Evolutionary conservation across 805 yeast genomes (phyloP), one percentile per base, ranked within the genome.

Genomic region (Metschnikowia hibisci): DNA sequence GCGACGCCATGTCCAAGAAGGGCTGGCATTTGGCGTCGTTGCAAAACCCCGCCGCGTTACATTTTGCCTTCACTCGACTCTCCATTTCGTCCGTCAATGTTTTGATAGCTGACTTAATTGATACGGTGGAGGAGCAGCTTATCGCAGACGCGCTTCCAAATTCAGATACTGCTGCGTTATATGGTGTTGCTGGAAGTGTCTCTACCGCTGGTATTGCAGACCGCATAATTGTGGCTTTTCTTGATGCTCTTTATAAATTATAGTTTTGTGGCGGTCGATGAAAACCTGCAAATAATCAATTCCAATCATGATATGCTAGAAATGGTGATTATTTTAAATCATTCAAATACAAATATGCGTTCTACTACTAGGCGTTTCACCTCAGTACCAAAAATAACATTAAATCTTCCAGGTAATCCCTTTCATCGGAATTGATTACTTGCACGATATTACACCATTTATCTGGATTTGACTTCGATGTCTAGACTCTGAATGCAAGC

Each of bases 141-240:
- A 52, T 49, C 7, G 47, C 47, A 7, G 49, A 58, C 10, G 71
- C 71, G 8, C 38, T 41, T 29, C 52, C 54, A 2, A 46, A 55
- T 11, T 62, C 78, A 31, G 87, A 85, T 45, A 87, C 96, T 1
- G 93, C 96, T 12, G 96, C 93, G 3, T 60, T 91, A 34, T 91
- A 91, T 57, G 99, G 99, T 52, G 95, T 91, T 36, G 98, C 98
- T 2, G 97, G 96, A 6, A 86, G 93, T 56, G 79, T 93, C 16
- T 70, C 77, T 44, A 88, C 96, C 0, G 76, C 81, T 0, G 93
- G 95, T 3, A 81, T 93, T 11, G 96, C 89, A 9, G 95, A 85
- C 46, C 73, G 76, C 43, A 63, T 91, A 9, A 84, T 91, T 32
- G 84, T 77, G 11, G 90, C 85, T 0, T 91, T 91, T 59, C 65